Base-by-base conservation (phyloP, 2,329 filamentous ascomycete genomes). In the Aspergillus unguis region DNA sequence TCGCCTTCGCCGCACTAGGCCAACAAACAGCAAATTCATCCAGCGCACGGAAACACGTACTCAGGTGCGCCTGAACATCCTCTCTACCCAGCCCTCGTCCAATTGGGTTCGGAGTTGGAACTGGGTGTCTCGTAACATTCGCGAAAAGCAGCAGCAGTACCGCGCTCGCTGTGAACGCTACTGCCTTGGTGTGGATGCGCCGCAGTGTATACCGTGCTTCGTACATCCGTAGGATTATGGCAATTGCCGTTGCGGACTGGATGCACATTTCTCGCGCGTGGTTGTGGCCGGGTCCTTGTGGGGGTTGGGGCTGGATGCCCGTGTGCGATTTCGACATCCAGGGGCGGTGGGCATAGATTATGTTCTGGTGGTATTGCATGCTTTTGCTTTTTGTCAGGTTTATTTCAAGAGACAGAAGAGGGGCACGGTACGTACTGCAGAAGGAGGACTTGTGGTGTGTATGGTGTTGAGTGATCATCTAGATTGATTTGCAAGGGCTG, bases 221-320 rank as follows among this genome's bases (percentile, higher is more conserved):
- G 52, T 75, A 75, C 6, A 72, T 62, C 7, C 65, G 65, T 5
- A 76, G 65, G 0, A 76, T 60, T 4, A 65, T 59, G 9, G 74
- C 68, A 5, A 75, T 66, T 5, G 67, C 66, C 4, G 61, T 68
- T 1, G 74, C 70, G 0, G 71, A 71, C 36, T 74, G 67, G 10
- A 73, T 68, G 59, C 73, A 75, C 59, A 73, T 72, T 32, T 67
- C 62, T 28, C 73, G 68, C 0, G 74, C 74, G 40, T 75, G 73
- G 25, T 66, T 65, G 26, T 73, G 70, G 5, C 73, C 73, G 1
- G 66, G 70, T 10, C 72, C 73, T 56, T 71, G 70, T 2, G 71
- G 62, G 2, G 71, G 62, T 27, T 63, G 57, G 1, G 68, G 67
- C 46, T 71, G 68, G 2, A 67, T 54, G 25, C 59, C 53, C 17